Evolutionary conservation across 345 rosid species (phyloP), one percentile per base, ranked within the genome.

Genomic region (Populus pruinosa): DNA sequence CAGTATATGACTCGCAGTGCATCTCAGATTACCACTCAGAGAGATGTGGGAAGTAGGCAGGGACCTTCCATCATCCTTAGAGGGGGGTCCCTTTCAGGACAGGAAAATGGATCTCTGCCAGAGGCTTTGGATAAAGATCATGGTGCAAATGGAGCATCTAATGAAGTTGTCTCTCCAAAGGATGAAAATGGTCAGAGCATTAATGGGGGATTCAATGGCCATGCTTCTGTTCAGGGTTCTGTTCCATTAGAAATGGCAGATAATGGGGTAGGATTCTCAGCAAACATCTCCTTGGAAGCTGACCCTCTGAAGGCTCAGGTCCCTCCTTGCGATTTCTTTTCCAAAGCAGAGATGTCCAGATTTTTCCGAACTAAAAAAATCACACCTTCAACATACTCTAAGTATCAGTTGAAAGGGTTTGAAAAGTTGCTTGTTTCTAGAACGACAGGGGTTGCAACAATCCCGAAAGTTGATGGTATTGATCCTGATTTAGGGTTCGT

Each of bases 291-390:
- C 76, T 75, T 69, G 77, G 86, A 86, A 71, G 72, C 81, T 83
- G 87, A 95, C 79, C 99, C 99, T 82, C 87, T 93, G 43, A 88
- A 80, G 82, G 89, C 97, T 84, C 99, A 95, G 86, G 64, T 88
- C 82, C 99, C 99, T 84, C 93, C 93, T 68, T 76, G 82, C 53
- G 85, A 93, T 81, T 82, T 93, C 67, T 92, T 95, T 87, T 95
- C 97, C 50, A 92, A 87, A 83, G 85, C 84, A 75, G 99, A 87
- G 81, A 95, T 95, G 97, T 89, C 98, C 33, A 79, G 76, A 53
- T 95, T 92, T 82, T 82, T 95, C 67, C 87, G 59, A 78, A 85
- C 82, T 77, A 90, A 82, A 86, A 86, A 80, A 66, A 71, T 90
- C 68, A 87, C 86, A 73, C 97, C 92, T 77, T 81, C 89, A 41